phyloP scores from a whole-genome alignment of 2,329 filamentous ascomycete genomes.

The Diplodia corticola region DNA sequence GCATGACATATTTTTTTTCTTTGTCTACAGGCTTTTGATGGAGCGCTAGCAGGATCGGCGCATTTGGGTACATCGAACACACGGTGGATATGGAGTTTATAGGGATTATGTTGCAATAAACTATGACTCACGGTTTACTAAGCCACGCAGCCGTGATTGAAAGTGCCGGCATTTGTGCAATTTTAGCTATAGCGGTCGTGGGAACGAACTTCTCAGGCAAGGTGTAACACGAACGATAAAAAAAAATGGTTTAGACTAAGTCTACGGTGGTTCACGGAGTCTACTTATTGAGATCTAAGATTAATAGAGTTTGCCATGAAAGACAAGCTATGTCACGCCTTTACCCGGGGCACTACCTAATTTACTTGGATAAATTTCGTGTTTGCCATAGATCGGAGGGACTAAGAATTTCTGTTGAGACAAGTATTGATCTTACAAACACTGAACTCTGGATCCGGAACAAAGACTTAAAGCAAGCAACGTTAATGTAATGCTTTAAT shows the following conservation, averaged over 20 bases:
- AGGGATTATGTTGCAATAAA: not conserved
- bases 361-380: no score
- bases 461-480: no score
- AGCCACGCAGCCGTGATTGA: not conserved
- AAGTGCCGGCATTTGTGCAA: not conserved
- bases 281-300: no score
- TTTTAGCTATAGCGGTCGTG: not conserved
- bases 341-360: no score
- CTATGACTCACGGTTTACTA: not conserved
- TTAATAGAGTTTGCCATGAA: no score
- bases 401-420: no score
- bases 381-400: no score
- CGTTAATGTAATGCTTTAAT: no score
- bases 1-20: not conserved
- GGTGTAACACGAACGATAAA: not conserved
- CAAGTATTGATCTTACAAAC: no score
- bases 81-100: not conserved
- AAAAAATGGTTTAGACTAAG: not conserved
- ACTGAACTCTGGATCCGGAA: no score
- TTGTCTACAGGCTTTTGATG: not conserved
- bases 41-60: constrained; percentile 5
- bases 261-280: not conserved
- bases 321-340: no score
- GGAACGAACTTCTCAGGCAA: not conserved
- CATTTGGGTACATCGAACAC: not conserved